Evolutionary conservation across 2,329 filamentous ascomycete species (phyloP).

Genomic region (Aureobasidium sp.): DNA sequence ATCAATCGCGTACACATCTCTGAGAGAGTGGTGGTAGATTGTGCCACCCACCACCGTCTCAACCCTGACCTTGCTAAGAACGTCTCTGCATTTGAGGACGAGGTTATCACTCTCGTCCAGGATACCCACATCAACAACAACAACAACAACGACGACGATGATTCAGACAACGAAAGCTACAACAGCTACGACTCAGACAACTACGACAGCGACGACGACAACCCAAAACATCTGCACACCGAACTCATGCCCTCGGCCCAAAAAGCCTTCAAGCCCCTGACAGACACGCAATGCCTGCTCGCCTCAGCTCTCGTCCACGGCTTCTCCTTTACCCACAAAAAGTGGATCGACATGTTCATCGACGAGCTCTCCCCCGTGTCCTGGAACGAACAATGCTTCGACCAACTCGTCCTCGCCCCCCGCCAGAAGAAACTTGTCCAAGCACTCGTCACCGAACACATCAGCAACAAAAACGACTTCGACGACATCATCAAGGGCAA

Average conservation of each 20-base stretch:
- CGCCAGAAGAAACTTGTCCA: constrained; percentile 26
- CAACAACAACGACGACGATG: not conserved
- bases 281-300: constrained; percentile 23
- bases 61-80: constrained; percentile 20
- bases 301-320: constrained; percentile 25
- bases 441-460: constrained; percentile 25
- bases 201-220: not conserved
- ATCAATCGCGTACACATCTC: constrained; percentile 20
- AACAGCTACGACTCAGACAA: not conserved
- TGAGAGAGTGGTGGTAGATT: constrained; percentile 23
- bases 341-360: constrained; percentile 29
- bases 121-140: not conserved
- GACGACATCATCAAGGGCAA: constrained; percentile 28
- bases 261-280: constrained; percentile 13
- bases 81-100: constrained; percentile 18
- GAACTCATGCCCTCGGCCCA: constrained; percentile 14
- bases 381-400: constrained; percentile 26
- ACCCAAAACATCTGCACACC: not conserved
- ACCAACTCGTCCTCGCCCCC: constrained; percentile 24
- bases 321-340: constrained; percentile 27
- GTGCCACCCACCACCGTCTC: constrained; percentile 23
- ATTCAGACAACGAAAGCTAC: not conserved
- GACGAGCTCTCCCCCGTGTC: constrained; percentile 23
- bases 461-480: constrained; percentile 20
- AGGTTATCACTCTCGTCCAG: not conserved